Evolutionary conservation across 2,329 filamentous ascomycete species (phyloP), one percentile per base, ranked within the genome.

Genomic region (Aureobasidium subglaciale): DNA sequence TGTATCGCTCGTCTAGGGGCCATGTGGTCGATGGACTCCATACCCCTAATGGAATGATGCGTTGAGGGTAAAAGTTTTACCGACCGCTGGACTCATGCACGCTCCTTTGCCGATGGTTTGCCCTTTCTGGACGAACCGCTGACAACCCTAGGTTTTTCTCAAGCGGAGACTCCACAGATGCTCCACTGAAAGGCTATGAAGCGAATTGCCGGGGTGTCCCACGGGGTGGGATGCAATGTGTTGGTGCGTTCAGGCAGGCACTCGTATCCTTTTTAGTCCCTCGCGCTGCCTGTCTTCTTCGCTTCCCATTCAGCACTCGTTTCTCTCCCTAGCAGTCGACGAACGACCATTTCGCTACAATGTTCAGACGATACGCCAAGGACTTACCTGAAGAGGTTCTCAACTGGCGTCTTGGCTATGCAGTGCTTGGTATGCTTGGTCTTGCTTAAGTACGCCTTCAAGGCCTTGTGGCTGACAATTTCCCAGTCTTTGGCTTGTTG

Each of bases 341-440:
- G 32, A n/a, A 22, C 9, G 9, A 6, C 2, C 24, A 27, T 11
- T 24, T n/a, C 16, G 61, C 58, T 52, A 63, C 60, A 56, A 67
- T 68, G 61, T 61, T 60, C 62, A 70, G 60, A 59, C 67, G 68
- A 55, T 70, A 81, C 64, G 70, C 86, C 60, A 74, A 83, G 46
- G 80, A 80, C 57, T 86, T 88, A 58, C 87, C 87, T 4, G 78
- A 78, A 55, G 81, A 87, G 65, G 79, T 84, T 59, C 81, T 90
- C 68, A 91, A 91, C 72, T 90, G 86, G 86, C 78, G 82, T 41
- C 76, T 91, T 59, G 90, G 86, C 84, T 88, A 87, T 69, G 84
- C 86, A 38, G 85, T 90, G 55, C 66, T 88, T 59, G 65, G 64
- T 67, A 46, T 61, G 64, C 53, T 32, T 35, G 30, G 40, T 13